A percentile compares a stretch with the other conserved stretches of the same genome.
Conservation (phyloP, 768 basidiomycete species). For the Fomitopsis pulvina region DNA sequence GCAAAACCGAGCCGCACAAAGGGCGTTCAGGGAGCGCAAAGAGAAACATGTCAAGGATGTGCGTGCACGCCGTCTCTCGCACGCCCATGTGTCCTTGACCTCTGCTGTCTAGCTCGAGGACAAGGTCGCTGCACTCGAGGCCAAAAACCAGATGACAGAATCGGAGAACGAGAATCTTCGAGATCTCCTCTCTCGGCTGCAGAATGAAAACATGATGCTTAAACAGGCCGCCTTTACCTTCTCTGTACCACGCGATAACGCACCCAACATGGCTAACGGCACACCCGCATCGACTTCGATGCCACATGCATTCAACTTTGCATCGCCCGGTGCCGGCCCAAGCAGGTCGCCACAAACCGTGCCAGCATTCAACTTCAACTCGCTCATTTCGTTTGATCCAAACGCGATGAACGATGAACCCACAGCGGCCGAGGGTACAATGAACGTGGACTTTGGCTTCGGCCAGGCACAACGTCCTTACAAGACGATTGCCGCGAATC, state of each 20-base stretch:
- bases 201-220: slow-evolving; percentile 79
- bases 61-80: slow-evolving; percentile 28
- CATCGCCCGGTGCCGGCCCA: slow-evolving; percentile 21
- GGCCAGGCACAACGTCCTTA: slow-evolving; percentile 47
- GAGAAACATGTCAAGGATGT: slow-evolving; percentile 98
- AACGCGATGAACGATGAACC: slow-evolving; percentile 61
- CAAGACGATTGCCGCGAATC: slow-evolving; percentile 79
- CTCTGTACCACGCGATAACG: slow-evolving; percentile 47
- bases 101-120: slow-evolving; percentile 67
- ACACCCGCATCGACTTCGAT: slow-evolving; percentile 11
- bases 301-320: slow-evolving; percentile 16
- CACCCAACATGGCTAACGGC: slow-evolving; percentile 15
- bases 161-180: slow-evolving; percentile 87
- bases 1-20: slow-evolving; percentile 95
- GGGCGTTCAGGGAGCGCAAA: slow-evolving; percentile 95
- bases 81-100: slow-evolving; percentile 1
- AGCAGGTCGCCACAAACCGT: slow-evolving; percentile 13
- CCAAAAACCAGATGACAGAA: slow-evolving; percentile 63
- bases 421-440: slow-evolving; percentile 48
- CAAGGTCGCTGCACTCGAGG: slow-evolving; percentile 80
- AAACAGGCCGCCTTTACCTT: slow-evolving; percentile 85
- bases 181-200: slow-evolving; percentile 77
- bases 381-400: slow-evolving; percentile 66
- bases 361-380: slow-evolving; percentile 37
- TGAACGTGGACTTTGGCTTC: slow-evolving; percentile 54